Evolutionary conservation across 176 grass and related monocot genomes (phyloP).

Genomic region (Rhynchospora tenuis): DNA sequence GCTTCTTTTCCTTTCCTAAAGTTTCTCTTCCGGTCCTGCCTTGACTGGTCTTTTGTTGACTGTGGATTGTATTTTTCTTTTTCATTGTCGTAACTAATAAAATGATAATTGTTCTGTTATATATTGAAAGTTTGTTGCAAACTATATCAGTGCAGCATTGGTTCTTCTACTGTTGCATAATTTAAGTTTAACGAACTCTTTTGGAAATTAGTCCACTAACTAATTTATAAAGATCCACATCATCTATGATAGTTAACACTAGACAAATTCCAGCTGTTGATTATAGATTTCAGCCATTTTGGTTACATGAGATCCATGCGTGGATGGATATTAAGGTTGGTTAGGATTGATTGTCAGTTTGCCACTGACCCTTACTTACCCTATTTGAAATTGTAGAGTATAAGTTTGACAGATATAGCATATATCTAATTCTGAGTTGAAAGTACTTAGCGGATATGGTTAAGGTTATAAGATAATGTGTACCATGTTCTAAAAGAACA

Average conservation of each 20-base stretch:
- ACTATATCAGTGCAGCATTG: background rate
- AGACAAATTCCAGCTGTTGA: background rate
- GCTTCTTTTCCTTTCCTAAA: constrained; percentile 46
- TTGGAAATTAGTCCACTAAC: background rate
- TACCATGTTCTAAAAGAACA: too few relatives aligned
- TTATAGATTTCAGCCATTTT: background rate
- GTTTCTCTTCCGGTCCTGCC: constrained; percentile 26
- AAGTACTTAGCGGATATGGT: too few relatives aligned
- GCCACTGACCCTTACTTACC: too few relatives aligned
- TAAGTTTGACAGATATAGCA: too few relatives aligned
- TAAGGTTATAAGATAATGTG: too few relatives aligned
- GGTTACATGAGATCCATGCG: background rate
- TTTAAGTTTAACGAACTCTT: background rate
- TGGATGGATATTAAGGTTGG: background rate
- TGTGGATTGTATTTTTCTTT: background rate
- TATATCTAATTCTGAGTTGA: too few relatives aligned
- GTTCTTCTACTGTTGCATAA: background rate
- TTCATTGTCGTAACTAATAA: background rate
- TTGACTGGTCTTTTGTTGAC: constrained; percentile 16
- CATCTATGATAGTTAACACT: background rate
- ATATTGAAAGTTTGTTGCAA: background rate
- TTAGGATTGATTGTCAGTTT: too few relatives aligned
- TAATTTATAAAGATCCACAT: background rate
- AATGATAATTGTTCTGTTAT: background rate
- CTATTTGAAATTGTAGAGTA: too few relatives aligned